A percentile compares a stretch with the other conserved stretches of the same genome.
These are phyloP conservation scores for Parathielavia appendiculata DNA, from an alignment of 495 filamentous ascomycete genomes.

Conservation along the genomic window DNA sequence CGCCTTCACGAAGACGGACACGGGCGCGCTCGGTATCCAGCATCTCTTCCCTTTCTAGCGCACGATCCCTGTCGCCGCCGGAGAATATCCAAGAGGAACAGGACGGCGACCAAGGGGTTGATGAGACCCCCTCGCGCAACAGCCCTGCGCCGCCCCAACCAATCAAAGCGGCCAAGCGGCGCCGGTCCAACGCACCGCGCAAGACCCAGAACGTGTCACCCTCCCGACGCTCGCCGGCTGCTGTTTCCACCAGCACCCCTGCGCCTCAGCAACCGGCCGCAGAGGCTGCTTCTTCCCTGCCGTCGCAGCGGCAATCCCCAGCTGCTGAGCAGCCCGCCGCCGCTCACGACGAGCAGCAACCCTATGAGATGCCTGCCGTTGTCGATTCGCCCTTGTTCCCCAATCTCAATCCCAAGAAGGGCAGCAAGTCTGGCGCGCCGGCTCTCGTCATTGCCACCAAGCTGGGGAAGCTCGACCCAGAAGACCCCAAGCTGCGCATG, in stretches of 20 bases:
- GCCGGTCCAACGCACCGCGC: constrained; percentile 26
- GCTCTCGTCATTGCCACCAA: constrained; percentile 27
- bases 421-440: constrained; percentile 9
- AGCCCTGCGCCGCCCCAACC: constrained; percentile 27
- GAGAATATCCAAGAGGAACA: constrained; percentile 17
- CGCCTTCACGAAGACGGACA: constrained; percentile 24
- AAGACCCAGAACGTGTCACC: constrained; percentile 38
- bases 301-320: constrained; percentile 17
- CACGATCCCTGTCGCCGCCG: constrained; percentile 31
- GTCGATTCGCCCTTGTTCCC: constrained; percentile 29
- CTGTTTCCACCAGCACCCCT: constrained; percentile 23
- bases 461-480: constrained; percentile 29
- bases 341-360: constrained; percentile 14
- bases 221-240: constrained; percentile 23
- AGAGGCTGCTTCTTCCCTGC: constrained; percentile 7
- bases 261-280: constrained; percentile 11
- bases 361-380: constrained; percentile 32
- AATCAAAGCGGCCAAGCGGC: constrained; percentile 28
- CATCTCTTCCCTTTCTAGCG: constrained; percentile 33
- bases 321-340: constrained; percentile 16
- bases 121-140: constrained; percentile 24
- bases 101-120: constrained; percentile 15
- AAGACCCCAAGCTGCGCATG: constrained; percentile 26
- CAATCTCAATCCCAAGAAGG: constrained; percentile 27
- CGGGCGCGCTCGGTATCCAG: constrained; percentile 28